phyloP scores from a whole-genome alignment of 768 basidiomycete species.

The Leucosporidium scottii region DNA sequence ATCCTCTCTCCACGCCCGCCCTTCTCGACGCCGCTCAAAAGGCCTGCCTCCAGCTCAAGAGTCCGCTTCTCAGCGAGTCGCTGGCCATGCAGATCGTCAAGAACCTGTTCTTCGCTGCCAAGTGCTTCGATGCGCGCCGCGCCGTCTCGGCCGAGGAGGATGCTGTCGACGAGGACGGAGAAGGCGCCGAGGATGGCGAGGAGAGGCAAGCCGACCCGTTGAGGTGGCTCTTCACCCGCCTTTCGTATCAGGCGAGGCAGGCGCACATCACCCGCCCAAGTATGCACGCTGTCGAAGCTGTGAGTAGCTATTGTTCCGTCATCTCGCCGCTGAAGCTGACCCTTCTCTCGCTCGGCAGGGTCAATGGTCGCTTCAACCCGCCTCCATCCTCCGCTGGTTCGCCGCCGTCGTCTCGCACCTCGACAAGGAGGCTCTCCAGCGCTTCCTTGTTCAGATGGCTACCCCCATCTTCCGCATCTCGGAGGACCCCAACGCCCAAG shows the following conservation, averaged over 20 bases:
- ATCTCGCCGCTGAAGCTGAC: not conserved
- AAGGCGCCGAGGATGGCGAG: conserved; percentile 36
- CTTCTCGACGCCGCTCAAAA: conserved; percentile 67
- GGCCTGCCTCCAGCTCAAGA: conserved; percentile 69
- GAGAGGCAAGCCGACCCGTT: conserved; percentile 51
- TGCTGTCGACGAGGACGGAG: conserved; percentile 38
- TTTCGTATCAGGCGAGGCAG: conserved; percentile 58
- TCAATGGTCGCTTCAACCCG: conserved; percentile 75
- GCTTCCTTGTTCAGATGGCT: conserved; percentile 73
- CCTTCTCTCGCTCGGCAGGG: conserved; percentile 47
- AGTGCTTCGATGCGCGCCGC: conserved; percentile 56
- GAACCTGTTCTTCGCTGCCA: conserved; percentile 86
- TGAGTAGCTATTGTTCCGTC: conserved; percentile 7
- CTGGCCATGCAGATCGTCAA: conserved; percentile 82
- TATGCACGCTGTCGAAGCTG: conserved; percentile 26
- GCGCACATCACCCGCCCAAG: conserved; percentile 36
- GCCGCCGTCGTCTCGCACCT: conserved; percentile 79
- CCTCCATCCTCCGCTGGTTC: conserved; percentile 81
- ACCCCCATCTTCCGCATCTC: conserved; percentile 77
- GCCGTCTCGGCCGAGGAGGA: conserved; percentile 38
- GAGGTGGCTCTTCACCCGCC: conserved; percentile 87
- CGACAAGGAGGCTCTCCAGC: conserved; percentile 53
- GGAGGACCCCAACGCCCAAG: conserved; percentile 77
- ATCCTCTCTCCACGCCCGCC: conserved; percentile 50
- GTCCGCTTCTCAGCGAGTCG: conserved; percentile 63